These are phyloP conservation scores for Boletus insuetus DNA, from an alignment of 768 basidiomycete species.

Conservation along the genomic window DNA sequence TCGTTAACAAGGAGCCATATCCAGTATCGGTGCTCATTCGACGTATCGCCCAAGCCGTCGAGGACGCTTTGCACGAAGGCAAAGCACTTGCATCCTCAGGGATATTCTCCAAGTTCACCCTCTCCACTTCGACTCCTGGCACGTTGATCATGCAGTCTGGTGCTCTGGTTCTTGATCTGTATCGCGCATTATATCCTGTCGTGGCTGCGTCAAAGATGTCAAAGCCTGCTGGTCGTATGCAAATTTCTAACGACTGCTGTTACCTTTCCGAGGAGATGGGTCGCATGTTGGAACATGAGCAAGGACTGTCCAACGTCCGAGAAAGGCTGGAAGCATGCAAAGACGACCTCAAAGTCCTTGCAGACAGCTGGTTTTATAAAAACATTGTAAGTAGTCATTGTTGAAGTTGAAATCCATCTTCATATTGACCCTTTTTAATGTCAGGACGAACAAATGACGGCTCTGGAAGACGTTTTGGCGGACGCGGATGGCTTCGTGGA, in stretches of 20 bases:
- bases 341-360: conserved; percentile 49
- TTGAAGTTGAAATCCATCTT: not conserved
- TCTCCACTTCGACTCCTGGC: conserved; percentile 43
- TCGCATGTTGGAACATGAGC: conserved; percentile 26
- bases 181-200: conserved; percentile 75
- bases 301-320: conserved; percentile 31
- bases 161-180: conserved; percentile 70
- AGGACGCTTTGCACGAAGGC: conserved; percentile 66
- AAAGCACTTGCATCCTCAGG: conserved; percentile 57
- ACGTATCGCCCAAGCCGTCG: conserved; percentile 52
- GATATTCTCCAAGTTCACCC: conserved; percentile 40
- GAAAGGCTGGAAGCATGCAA: conserved; percentile 52
- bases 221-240: conserved; percentile 57
- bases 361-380: conserved; percentile 70
- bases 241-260: conserved; percentile 78
- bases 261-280: conserved; percentile 57
- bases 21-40: conserved; percentile 56
- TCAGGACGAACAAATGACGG: conserved; percentile 24
- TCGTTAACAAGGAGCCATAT: conserved; percentile 47
- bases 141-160: conserved; percentile 58
- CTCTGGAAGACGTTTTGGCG: conserved; percentile 42
- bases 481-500: conserved; percentile 65
- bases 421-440: not conserved
- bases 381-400: conserved; percentile 52
- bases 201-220: conserved; percentile 48